phyloP scores from a whole-genome alignment of 495 filamentous ascomycete genomes.

The Podospora tetraspora region DNA sequence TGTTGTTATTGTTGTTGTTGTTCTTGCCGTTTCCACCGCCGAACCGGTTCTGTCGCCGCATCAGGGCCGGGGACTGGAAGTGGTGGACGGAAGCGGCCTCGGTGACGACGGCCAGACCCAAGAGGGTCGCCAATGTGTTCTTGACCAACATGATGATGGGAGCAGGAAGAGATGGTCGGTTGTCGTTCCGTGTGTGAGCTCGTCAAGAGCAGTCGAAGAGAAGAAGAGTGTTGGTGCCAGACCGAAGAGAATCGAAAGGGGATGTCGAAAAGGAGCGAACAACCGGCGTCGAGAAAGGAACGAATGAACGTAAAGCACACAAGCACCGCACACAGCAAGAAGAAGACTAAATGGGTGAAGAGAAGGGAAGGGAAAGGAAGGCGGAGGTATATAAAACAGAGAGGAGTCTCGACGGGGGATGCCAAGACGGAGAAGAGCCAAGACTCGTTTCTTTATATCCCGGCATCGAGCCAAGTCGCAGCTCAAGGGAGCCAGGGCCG shows the following conservation, averaged over 20 bases:
- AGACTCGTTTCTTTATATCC: constrained; percentile 41
- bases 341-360: constrained; percentile 25
- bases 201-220: constrained; percentile 19
- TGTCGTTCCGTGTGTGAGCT: constrained; percentile 12
- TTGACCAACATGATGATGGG: constrained; percentile 47
- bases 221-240: constrained; percentile 42
- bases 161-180: constrained; percentile 8
- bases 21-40: constrained; percentile 18
- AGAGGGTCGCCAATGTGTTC: constrained; percentile 38
- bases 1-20: constrained; percentile 21
- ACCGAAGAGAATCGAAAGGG: constrained; percentile 30
- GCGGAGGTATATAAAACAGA: constrained; percentile 23
- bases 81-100: constrained; percentile 38
- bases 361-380: constrained; percentile 20
- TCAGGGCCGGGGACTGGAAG: constrained; percentile 22
- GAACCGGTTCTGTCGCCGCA: constrained; percentile 21
- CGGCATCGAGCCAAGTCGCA: constrained; percentile 25
- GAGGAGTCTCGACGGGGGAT: constrained; percentile 11
- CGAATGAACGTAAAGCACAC: constrained; percentile 45
- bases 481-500: background rate
- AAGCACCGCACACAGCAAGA: constrained; percentile 40
- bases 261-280: constrained; percentile 39
- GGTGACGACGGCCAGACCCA: constrained; percentile 37
- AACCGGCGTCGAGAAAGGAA: constrained; percentile 44
- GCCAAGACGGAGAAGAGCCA: constrained; percentile 29